A percentile compares a stretch with the other conserved stretches of the same genome.
phyloP scores from a whole-genome alignment of 768 basidiomycete species.

The Leccinellum albellum region DNA sequence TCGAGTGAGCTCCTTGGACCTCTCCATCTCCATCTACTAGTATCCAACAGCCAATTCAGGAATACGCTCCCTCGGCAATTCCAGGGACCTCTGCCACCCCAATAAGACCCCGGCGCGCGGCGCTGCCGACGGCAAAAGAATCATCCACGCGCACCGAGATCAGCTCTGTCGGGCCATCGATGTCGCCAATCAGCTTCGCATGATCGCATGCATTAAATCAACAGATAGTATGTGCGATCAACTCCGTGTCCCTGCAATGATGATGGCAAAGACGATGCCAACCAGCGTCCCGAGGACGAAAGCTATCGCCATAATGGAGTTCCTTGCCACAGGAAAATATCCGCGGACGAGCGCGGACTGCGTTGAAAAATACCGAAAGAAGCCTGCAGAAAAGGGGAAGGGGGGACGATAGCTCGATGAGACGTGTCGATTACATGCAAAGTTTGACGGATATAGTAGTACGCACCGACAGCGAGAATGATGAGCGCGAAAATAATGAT shows the following conservation, averaged over 20 bases:
- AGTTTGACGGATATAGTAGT: background rate
- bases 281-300: constrained; percentile 39
- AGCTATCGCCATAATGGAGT: constrained; percentile 41
- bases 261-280: constrained; percentile 40
- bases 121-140: background rate
- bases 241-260: constrained; percentile 30
- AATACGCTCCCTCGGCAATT: background rate
- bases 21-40: background rate
- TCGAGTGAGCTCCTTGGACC: background rate
- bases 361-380: constrained; percentile 50
- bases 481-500: constrained; percentile 43
- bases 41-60: background rate
- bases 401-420: background rate
- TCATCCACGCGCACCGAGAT: background rate
- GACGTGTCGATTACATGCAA: background rate
- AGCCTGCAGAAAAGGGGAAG: constrained; percentile 32
- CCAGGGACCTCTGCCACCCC: background rate
- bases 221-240: background rate
- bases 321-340: constrained; percentile 51
- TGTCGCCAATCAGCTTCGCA: background rate
- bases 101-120: background rate
- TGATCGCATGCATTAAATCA: background rate
- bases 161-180: background rate
- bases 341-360: constrained; percentile 49
- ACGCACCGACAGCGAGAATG: constrained; percentile 47